Percentiles rank a stretch among this genome's conserved stretches.
These are phyloP conservation scores for Cymodocea nodosa DNA, from an alignment of 116 monocot genomes.

Conservation along the genomic window DNA sequence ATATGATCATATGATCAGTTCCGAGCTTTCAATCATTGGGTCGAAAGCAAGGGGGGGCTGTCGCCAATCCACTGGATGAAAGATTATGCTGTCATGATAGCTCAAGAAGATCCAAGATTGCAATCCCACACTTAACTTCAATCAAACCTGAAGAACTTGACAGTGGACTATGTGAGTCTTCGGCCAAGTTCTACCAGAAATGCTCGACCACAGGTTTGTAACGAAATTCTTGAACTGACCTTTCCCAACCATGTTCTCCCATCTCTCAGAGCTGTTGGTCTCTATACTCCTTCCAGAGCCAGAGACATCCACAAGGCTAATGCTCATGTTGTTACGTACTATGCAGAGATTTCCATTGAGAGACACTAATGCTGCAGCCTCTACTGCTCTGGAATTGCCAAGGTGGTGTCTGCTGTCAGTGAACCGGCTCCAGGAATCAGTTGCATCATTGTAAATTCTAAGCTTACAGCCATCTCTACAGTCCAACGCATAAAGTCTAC, in stretches of 20 bases:
- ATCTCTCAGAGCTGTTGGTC: conserved; percentile 9
- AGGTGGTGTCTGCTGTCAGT: conserved; percentile 29
- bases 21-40: background rate
- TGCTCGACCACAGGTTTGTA: conserved; percentile 31
- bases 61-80: too few relatives aligned
- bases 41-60: background rate
- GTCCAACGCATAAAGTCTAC: conserved; percentile 28
- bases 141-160: conserved; percentile 34
- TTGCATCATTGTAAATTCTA: conserved; percentile 20
- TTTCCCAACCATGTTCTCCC: conserved; percentile 26
- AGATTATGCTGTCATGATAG: too few relatives aligned
- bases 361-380: conserved; percentile 27
- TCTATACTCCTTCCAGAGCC: conserved; percentile 6
- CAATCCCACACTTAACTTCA: background rate
- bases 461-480: conserved; percentile 39
- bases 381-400: conserved; percentile 27
- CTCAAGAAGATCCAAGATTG: too few relatives aligned
- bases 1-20: background rate
- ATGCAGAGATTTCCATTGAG: conserved; percentile 34
- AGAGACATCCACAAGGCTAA: conserved; percentile 22
- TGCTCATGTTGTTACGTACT: conserved; percentile 37
- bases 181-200: conserved; percentile 18
- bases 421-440: conserved; percentile 28
- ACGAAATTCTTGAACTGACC: conserved; percentile 28
- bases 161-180: conserved; percentile 40